Percentiles rank a stretch among this genome's conserved stretches.
phyloP scores from a whole-genome alignment of 2,329 filamentous ascomycete genomes.

The Paecilomyces fulvus region DNA sequence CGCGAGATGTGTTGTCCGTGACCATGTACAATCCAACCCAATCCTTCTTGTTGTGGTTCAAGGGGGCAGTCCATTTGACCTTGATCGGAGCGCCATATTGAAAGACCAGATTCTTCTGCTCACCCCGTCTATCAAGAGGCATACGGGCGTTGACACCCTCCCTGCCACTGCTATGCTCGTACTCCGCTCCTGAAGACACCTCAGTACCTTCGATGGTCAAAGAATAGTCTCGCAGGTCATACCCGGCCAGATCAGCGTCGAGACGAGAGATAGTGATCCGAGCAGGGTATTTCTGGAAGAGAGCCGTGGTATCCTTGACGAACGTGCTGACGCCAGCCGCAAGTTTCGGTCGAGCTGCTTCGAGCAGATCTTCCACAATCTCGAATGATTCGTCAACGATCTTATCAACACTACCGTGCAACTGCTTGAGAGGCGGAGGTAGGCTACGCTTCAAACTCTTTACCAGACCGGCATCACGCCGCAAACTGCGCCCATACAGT shows the following conservation, averaged over 20 bases:
- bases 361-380: slow-evolving; percentile 84
- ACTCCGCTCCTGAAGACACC: slow-evolving; percentile 42
- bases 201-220: slow-evolving; percentile 63
- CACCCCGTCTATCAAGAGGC: slow-evolving; percentile 51
- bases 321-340: slow-evolving; percentile 79
- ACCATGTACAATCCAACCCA: slow-evolving; percentile 98
- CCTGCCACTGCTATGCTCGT: slow-evolving; percentile 59
- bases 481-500: slow-evolving; percentile 77
- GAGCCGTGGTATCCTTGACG: slow-evolving; percentile 73
- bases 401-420: slow-evolving; percentile 77
- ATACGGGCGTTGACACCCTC: slow-evolving; percentile 63
- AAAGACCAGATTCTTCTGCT: slow-evolving; percentile 67
- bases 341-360: slow-evolving; percentile 75
- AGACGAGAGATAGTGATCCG: slow-evolving; percentile 75
- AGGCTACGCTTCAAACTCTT: slow-evolving; percentile 84
- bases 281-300: slow-evolving; percentile 85
- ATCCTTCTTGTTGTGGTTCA: slow-evolving; percentile 79
- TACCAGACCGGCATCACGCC: slow-evolving; percentile 80
- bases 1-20: slow-evolving; percentile 80
- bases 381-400: slow-evolving; percentile 80
- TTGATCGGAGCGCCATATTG: slow-evolving; percentile 86
- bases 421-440: slow-evolving; percentile 71
- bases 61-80: slow-evolving; percentile 82
- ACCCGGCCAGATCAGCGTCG: slow-evolving; percentile 69
- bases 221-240: slow-evolving; percentile 71